Percentiles rank a stretch among this genome's conserved stretches.
Evolutionary conservation across 2,329 filamentous ascomycete genomes (phyloP).

Genomic region (Epichloe glyceriae): DNA sequence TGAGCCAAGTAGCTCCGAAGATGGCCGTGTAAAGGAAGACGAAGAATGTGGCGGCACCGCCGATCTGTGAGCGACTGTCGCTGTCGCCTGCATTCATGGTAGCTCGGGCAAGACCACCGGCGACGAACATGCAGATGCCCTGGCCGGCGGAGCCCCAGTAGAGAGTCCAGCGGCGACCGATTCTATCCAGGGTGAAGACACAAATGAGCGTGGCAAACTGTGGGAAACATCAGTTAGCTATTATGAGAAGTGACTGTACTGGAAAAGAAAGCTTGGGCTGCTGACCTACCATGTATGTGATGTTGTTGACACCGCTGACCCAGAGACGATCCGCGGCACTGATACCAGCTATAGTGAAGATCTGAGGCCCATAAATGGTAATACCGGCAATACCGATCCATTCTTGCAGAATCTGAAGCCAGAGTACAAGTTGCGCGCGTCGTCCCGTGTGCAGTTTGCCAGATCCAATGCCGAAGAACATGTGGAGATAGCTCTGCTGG

Average conservation of each 20-base stretch:
- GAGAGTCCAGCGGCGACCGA: conserved; percentile 55
- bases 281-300: conserved; percentile 31
- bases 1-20: conserved; percentile 34
- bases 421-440: conserved; percentile 56
- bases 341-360: conserved; percentile 58
- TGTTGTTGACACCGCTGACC: conserved; percentile 44
- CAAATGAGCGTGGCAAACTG: conserved; percentile 51
- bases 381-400: conserved; percentile 60
- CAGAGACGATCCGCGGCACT: conserved; percentile 46
- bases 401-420: conserved; percentile 59
- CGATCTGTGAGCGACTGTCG: conserved; percentile 34
- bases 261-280: not conserved
- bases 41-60: conserved; percentile 54
- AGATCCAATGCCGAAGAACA: conserved; percentile 54
- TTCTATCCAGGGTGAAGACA: conserved; percentile 56
- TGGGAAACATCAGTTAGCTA: not conserved
- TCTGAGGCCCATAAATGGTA: conserved; percentile 43
- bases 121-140: conserved; percentile 54
- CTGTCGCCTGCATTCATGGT: conserved; percentile 30
- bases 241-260: not conserved
- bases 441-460: conserved; percentile 53
- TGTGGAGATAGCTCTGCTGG: conserved; percentile 46
- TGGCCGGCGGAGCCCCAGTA: conserved; percentile 56
- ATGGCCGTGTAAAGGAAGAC: conserved; percentile 44
- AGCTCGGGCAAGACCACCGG: conserved; percentile 46